Percentiles rank a stretch among this genome's conserved stretches.
Evolutionary conservation across 805 yeast genomes (phyloP).

Genomic region (Deakozyma indianensis): DNA sequence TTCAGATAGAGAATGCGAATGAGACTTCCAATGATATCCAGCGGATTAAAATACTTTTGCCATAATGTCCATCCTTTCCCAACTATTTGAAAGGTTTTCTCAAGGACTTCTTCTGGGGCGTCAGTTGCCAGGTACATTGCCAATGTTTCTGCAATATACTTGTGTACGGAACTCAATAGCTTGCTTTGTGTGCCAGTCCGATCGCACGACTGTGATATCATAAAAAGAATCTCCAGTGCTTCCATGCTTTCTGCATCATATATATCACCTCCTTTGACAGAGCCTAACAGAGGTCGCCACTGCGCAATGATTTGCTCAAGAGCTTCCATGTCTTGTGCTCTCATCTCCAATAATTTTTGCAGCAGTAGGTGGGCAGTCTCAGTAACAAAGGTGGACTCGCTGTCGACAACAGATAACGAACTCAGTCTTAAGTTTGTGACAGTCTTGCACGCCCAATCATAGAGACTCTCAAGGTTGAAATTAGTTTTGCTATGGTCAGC

Average conservation of each 20-base stretch:
- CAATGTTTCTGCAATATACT: not conserved
- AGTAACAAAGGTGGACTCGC: not conserved
- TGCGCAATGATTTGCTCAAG: not conserved
- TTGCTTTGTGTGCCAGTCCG: not conserved
- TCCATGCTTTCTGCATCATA: not conserved
- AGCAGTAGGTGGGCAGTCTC: not conserved
- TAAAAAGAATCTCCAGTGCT: not conserved
- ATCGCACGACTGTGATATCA: not conserved
- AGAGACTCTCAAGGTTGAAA: not conserved
- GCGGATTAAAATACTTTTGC: constrained; percentile 13
- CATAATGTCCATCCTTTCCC: constrained; percentile 13
- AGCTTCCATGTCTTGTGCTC: not conserved
- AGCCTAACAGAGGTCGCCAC: not conserved
- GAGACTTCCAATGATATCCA: constrained; percentile 8
- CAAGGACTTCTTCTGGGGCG: not conserved
- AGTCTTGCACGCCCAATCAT: not conserved
- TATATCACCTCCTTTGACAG: not conserved
- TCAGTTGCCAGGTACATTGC: not conserved
- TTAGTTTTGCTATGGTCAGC: not conserved
- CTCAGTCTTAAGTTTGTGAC: not conserved
- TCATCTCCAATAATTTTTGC: not conserved
- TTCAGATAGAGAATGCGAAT: constrained; percentile 6
- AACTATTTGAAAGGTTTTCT: constrained; percentile 7
- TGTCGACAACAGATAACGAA: not conserved
- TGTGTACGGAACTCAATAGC: not conserved